These are phyloP conservation scores for Lachnum nothofagi DNA, from an alignment of 2,329 filamentous ascomycete genomes.

Conservation along the genomic window DNA sequence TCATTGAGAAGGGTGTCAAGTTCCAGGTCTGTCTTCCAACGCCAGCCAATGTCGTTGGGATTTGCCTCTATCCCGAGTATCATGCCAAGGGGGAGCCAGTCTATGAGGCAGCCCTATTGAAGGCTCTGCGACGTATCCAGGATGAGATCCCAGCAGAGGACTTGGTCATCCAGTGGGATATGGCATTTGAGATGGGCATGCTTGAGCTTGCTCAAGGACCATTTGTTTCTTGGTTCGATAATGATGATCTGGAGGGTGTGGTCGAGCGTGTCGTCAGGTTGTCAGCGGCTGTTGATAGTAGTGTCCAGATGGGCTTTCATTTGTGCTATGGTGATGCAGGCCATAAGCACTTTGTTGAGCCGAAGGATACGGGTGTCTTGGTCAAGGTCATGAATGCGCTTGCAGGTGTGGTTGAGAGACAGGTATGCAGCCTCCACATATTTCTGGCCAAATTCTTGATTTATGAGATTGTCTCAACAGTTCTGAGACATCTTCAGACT, in stretches of 20 bases:
- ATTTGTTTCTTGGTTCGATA: conserved; percentile 29
- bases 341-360: conserved; percentile 42
- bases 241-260: conserved; percentile 32
- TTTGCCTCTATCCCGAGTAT: conserved; percentile 19
- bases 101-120: conserved; percentile 28
- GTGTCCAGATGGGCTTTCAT: conserved; percentile 41
- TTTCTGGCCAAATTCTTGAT: too few relatives aligned
- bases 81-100: conserved; percentile 27
- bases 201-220: conserved; percentile 25
- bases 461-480: too few relatives aligned
- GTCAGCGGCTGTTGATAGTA: conserved; percentile 30
- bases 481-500: too few relatives aligned
- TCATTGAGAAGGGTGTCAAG: conserved; percentile 25
- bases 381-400: conserved; percentile 37
- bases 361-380: conserved; percentile 28
- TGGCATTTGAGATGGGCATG: conserved; percentile 23
- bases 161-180: conserved; percentile 34
- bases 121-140: conserved; percentile 26
- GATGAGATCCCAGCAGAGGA: conserved; percentile 29
- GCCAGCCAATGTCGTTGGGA: conserved; percentile 23
- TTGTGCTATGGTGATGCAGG: conserved; percentile 45
- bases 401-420: conserved; percentile 25
- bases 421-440: too few relatives aligned
- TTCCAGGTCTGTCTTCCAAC: conserved; percentile 35
- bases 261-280: conserved; percentile 33